phyloP scores from a whole-genome alignment of 2,329 filamentous ascomycete species.

The Penicillium sp. region DNA sequence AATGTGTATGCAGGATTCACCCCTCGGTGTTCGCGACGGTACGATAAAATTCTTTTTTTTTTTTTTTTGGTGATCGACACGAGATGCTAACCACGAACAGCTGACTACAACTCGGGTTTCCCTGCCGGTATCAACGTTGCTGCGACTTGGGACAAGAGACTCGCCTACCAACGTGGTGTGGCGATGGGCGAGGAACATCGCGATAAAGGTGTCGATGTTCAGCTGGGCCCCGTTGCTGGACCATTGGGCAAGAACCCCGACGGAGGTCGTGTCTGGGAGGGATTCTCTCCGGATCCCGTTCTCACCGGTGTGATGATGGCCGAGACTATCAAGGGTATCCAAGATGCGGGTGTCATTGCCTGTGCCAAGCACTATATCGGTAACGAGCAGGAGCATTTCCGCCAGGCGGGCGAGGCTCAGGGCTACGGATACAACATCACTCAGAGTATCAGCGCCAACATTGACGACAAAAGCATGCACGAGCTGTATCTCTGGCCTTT shows the following conservation, averaged over 20 bases:
- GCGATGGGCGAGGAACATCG: constrained; percentile 75
- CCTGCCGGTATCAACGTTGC: constrained; percentile 74
- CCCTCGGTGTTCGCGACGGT: constrained; percentile 72
- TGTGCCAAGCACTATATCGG: constrained; percentile 74
- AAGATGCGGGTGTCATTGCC: constrained; percentile 77
- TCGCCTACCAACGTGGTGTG: constrained; percentile 67
- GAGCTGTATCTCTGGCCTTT: constrained; percentile 68
- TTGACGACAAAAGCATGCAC: constrained; percentile 64
- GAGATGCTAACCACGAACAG: constrained; percentile 29
- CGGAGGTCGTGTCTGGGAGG: constrained; percentile 68
- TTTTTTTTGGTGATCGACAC: neutral
- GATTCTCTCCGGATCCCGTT: constrained; percentile 70
- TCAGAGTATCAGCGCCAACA: constrained; percentile 59
- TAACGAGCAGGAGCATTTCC: constrained; percentile 74
- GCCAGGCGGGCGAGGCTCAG: constrained; percentile 58
- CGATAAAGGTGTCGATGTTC: constrained; percentile 71
- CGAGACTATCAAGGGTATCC: constrained; percentile 74
- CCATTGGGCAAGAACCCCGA: constrained; percentile 67
- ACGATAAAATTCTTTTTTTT: constrained; percentile 18
- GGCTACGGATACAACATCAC: constrained; percentile 62
- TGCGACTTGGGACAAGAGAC: constrained; percentile 73
- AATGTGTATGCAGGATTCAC: constrained; percentile 85
- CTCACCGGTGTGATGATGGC: constrained; percentile 70
- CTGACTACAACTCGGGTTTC: constrained; percentile 80
- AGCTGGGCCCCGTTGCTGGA: constrained; percentile 74